phyloP scores from a whole-genome alignment of 257 asterid species.

The Lithospermum erythrorhizon region DNA sequence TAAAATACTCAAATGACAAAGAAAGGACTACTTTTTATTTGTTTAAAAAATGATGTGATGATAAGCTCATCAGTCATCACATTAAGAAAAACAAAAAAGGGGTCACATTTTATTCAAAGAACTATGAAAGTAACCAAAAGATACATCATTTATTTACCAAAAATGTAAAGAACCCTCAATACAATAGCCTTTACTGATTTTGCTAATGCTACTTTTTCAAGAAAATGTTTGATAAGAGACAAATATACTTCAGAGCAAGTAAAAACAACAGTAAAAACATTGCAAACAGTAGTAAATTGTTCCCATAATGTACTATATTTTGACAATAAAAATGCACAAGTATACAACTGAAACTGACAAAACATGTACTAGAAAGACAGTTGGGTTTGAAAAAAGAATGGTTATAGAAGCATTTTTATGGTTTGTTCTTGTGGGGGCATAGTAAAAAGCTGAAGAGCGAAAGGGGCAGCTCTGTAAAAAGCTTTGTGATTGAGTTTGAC shows the following conservation, averaged over 20 bases:
- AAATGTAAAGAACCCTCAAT: background rate
- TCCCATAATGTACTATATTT: no score
- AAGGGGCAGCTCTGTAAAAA: no score
- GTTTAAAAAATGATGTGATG: no score
- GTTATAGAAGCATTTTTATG: background rate
- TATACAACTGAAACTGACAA: background rate
- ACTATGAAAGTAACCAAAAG: background rate
- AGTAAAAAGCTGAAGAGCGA: no score
- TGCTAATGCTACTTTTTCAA: background rate
- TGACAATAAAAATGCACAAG: no score
- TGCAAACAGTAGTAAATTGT: background rate
- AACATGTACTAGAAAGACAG: background rate
- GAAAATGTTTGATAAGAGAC: background rate
- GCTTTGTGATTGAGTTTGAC: no score
- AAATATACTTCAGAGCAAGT: no score
- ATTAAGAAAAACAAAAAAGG: background rate
- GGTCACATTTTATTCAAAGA: conserved; percentile 1
- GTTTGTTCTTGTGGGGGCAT: no score
- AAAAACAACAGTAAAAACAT: background rate
- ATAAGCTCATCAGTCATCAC: conserved; percentile 9
- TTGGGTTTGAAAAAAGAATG: background rate
- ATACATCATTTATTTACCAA: background rate
- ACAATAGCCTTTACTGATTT: no score
- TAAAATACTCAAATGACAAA: conserved; percentile 6
- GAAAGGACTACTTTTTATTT: conserved; percentile 4